phyloP scores from a whole-genome alignment of 176 grass and related monocot genomes.

The Rhynchospora tenuis region DNA sequence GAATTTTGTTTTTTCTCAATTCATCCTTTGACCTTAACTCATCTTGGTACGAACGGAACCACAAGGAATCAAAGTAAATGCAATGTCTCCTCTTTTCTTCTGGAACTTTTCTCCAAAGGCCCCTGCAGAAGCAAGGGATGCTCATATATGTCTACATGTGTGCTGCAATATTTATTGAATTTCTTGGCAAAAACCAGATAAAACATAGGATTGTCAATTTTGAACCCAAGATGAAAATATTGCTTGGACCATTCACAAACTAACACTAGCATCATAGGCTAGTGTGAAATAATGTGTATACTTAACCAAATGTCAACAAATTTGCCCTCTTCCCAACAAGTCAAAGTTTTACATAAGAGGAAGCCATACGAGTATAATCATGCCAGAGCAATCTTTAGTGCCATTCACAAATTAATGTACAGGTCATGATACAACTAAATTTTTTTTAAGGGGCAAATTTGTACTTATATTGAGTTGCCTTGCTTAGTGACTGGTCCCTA shows the following conservation, averaged over 20 bases:
- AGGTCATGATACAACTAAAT: background rate
- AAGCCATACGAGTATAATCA: background rate
- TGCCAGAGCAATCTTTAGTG: background rate
- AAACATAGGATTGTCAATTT: background rate
- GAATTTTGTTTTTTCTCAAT: conserved; percentile 46
- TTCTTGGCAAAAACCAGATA: background rate
- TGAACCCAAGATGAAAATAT: background rate
- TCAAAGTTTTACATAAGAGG: background rate
- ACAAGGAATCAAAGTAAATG: conserved; percentile 74
- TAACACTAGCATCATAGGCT: background rate
- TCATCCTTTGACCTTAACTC: conserved; percentile 17
- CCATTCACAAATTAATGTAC: background rate
- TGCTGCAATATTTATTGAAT: background rate
- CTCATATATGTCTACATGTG: background rate
- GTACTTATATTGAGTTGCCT: background rate
- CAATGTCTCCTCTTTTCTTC: conserved; percentile 62
- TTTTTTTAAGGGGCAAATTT: background rate
- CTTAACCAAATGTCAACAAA: background rate
- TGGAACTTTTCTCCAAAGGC: conserved; percentile 61
- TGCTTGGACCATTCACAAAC: background rate
- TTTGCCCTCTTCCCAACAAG: background rate
- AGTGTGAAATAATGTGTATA: background rate
- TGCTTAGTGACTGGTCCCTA: background rate
- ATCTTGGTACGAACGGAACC: conserved; percentile 67
- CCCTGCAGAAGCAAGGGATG: conserved; percentile 35